These are phyloP conservation scores for Suillus weaverae DNA, from an alignment of 768 basidiomycete genomes.

Conservation along the genomic window DNA sequence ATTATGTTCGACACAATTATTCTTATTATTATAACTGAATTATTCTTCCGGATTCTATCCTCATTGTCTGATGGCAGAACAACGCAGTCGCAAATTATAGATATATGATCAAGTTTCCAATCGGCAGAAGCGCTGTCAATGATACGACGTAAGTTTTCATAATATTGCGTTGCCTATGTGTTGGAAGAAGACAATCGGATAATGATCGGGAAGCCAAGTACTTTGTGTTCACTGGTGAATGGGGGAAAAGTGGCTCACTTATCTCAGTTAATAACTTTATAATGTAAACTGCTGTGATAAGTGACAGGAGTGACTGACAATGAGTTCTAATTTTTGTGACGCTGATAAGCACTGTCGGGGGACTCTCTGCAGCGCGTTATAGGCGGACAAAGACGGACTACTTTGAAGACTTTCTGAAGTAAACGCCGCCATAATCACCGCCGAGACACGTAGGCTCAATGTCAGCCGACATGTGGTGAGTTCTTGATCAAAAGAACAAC, in stretches of 20 bases:
- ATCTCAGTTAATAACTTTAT: neutral
- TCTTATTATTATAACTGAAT: constrained; percentile 3
- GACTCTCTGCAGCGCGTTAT: neutral
- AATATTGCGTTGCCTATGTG: neutral
- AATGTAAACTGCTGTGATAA: neutral
- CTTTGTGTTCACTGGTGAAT: neutral
- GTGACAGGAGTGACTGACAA: neutral
- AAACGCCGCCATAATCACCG: constrained; percentile 8
- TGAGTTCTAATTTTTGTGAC: neutral
- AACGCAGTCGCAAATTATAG: neutral
- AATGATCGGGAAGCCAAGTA: neutral
- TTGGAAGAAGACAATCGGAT: neutral
- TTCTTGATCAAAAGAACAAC: constrained; percentile 3
- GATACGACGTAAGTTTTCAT: neutral
- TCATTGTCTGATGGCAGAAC: neutral
- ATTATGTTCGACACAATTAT: neutral
- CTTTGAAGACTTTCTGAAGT: neutral
- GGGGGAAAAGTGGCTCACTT: neutral
- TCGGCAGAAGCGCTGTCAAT: neutral
- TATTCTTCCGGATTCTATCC: neutral
- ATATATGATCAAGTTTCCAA: neutral
- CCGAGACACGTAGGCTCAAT: constrained; percentile 1
- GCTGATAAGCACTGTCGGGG: neutral
- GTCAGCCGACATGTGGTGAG: constrained; percentile 1
- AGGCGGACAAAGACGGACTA: neutral